Conservation (phyloP, 169 alveolate species). For the Cyclospora cayetanensis region DNA sequence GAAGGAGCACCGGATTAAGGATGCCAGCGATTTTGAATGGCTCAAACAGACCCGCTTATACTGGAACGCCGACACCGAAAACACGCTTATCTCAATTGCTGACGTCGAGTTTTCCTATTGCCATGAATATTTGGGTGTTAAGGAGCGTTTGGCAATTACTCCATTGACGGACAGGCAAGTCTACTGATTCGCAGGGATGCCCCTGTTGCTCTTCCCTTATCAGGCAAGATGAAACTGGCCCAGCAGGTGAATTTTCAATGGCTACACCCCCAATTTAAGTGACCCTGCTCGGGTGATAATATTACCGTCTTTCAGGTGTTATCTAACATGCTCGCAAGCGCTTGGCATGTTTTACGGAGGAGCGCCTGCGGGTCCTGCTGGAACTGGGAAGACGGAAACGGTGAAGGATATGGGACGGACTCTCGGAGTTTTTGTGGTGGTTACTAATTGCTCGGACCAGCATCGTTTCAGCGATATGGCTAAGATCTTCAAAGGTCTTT, state of each 20-base stretch:
- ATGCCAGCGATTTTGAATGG: constrained; percentile 96
- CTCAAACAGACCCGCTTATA: constrained; percentile 91
- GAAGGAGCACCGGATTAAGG: constrained; percentile 89
- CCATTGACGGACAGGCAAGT: constrained; percentile 93
- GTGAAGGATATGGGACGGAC: constrained; percentile 96
- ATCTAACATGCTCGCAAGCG: constrained; percentile 84
- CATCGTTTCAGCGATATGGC: constrained; percentile 96
- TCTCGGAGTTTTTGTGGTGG: constrained; percentile 95
- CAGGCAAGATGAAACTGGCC: no score
- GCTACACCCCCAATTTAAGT: no score
- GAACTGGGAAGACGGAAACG: constrained; percentile 98
- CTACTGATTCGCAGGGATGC: not conserved
- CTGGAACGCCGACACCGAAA: constrained; percentile 91
- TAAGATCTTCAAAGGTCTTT: constrained; percentile 92
- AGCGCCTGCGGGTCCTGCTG: constrained; percentile 99
- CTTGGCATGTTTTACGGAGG: constrained; percentile 97
- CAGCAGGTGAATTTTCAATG: no score
- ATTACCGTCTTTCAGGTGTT: constrained; percentile 74
- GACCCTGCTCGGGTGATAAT: no score
- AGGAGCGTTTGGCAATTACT: constrained; percentile 94
- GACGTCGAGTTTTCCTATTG: constrained; percentile 95
- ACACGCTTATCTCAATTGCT: constrained; percentile 90
- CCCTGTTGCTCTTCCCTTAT: no score
- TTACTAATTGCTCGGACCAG: constrained; percentile 96
- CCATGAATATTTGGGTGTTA: constrained; percentile 95